Percentiles rank a stretch among this genome's conserved stretches.
Evolutionary conservation across 1,284 basidiomycete species (phyloP).

Genomic region (Leccinum angustisporum): DNA sequence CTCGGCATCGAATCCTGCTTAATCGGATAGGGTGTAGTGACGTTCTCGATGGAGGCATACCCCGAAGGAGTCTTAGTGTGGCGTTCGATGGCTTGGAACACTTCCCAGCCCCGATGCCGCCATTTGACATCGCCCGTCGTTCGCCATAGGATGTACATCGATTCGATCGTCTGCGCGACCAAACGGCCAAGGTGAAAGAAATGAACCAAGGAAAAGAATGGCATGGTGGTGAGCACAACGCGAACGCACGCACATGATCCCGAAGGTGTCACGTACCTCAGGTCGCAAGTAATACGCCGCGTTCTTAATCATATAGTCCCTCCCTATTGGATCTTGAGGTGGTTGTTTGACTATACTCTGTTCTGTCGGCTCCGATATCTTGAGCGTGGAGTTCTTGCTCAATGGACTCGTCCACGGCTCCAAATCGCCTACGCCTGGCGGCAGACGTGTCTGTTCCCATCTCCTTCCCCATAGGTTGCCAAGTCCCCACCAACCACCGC

Average conservation of each 20-base stretch:
- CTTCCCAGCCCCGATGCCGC: conserved; percentile 74
- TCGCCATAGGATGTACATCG: conserved; percentile 68
- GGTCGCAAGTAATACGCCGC: conserved; percentile 58
- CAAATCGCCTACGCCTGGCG: conserved; percentile 52
- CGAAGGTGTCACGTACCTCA: conserved; percentile 46
- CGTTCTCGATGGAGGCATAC: conserved; percentile 54
- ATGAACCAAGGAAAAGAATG: not conserved
- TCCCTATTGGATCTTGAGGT: conserved; percentile 15
- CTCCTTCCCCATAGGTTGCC: not conserved
- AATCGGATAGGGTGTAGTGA: conserved; percentile 40
- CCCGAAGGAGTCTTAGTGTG: conserved; percentile 52
- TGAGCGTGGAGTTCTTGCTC: not conserved
- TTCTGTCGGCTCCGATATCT: not conserved
- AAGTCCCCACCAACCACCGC: not conserved
- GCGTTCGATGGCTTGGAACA: conserved; percentile 70
- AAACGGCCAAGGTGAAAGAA: not conserved
- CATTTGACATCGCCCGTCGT: conserved; percentile 68
- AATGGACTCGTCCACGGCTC: conserved; percentile 23
- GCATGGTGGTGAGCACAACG: not conserved
- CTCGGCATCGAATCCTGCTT: conserved; percentile 11
- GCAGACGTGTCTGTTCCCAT: conserved; percentile 35
- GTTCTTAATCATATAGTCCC: conserved; percentile 44
- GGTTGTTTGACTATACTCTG: conserved; percentile 7
- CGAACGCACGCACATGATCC: not conserved
- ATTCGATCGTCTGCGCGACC: conserved; percentile 58